Conservation (phyloP, 75 land plant genomes). For the Chamaecyparis obtusa region DNA sequence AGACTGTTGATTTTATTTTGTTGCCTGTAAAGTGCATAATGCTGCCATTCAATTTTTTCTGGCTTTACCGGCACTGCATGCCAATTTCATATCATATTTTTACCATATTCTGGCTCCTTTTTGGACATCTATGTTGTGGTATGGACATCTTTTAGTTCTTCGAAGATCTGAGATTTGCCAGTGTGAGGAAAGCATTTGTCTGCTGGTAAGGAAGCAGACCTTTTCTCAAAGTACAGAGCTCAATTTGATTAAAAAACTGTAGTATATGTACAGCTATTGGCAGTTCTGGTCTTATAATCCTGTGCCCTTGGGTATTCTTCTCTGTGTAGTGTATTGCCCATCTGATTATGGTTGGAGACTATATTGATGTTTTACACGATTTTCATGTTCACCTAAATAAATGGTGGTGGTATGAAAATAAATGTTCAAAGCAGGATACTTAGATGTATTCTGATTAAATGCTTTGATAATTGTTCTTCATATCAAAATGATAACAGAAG, state of each 20-base stretch:
- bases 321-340: not conserved
- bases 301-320: not conserved
- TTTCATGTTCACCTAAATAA: not conserved
- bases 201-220: not conserved
- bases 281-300: not conserved
- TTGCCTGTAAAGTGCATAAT: not conserved
- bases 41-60: not conserved
- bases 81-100: not conserved
- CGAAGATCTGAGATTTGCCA: not conserved
- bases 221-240: not conserved
- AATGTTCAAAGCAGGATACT: not conserved
- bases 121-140: not conserved
- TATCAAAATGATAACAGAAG: not conserved
- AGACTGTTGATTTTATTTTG: not conserved
- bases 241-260: not conserved
- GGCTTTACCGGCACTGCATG: not conserved
- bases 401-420: not conserved
- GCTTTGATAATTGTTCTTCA: not conserved
- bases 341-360: not conserved
- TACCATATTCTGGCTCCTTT: not conserved
- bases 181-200: slow-evolving; percentile 5
- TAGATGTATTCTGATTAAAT: not conserved
- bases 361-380: not conserved
- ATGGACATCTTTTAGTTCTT: not conserved
- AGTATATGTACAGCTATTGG: not conserved